Conservation (phyloP, 2,329 filamentous ascomycete species). For the Fusarium pseudograminearum region DNA sequence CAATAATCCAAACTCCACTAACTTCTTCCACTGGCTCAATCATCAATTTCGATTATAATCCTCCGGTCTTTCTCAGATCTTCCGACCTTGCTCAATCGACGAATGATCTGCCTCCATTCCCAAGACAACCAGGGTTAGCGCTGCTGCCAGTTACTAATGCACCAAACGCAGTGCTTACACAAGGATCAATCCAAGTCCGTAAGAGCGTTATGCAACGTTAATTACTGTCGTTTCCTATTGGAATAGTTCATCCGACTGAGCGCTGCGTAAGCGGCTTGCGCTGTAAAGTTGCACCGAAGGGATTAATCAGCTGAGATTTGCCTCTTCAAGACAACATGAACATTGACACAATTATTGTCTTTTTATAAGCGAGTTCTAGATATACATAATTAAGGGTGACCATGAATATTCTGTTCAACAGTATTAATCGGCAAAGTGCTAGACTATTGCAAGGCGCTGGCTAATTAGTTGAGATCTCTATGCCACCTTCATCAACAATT, state of each 20-base stretch:
- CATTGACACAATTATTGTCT: not conserved
- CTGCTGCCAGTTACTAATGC: slow-evolving; percentile 10
- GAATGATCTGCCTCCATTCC: slow-evolving; percentile 1
- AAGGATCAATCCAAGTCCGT: not conserved
- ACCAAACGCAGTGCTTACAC: not conserved
- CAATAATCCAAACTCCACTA: not conserved
- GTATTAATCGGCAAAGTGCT: not conserved
- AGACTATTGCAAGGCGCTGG: not conserved
- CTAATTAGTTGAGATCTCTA: not conserved
- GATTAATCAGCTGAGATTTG: slow-evolving; percentile 7
- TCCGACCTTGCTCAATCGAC: not conserved
- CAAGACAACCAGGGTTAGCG: not conserved
- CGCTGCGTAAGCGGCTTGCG: not conserved
- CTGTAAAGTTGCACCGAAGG: slow-evolving; percentile 21
- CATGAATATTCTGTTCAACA: not conserved
- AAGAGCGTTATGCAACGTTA: slow-evolving; percentile 24
- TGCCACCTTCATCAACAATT: not conserved
- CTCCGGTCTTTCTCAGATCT: not conserved
- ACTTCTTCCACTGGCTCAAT: too few relatives aligned
- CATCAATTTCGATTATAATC: not conserved
- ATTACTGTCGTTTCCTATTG: not conserved
- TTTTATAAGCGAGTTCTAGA: not conserved
- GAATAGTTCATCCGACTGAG: slow-evolving; percentile 1
- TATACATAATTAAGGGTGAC: too few relatives aligned
- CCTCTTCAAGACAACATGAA: too few relatives aligned